Base-by-base conservation (phyloP, 495 filamentous ascomycete species). In the Aspergillus egyptiacus region DNA sequence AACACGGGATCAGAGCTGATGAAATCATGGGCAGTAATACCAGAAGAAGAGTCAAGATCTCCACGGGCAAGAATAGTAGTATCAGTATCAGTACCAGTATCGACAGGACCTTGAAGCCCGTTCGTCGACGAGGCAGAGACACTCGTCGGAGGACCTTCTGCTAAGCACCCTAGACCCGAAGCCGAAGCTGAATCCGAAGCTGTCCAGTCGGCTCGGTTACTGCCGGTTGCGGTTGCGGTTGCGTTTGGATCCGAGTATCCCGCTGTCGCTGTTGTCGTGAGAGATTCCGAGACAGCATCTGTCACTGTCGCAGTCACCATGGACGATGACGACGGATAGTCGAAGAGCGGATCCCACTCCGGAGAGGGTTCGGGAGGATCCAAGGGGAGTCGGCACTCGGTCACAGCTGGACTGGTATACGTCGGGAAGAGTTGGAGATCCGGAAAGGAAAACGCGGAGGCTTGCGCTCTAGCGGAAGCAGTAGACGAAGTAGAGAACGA, bases 21-120 rank as follows among this genome's bases (percentile, higher is more conserved):
- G n/a, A n/a, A n/a, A n/a, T n/a, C n/a, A n/a, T n/a, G n/a, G n/a
- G n/a, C n/a, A n/a, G n/a, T n/a, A n/a, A n/a, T 50, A 55, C 53
- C 47, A 35, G 46, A 42, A 46, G 52, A 55, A n/a, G n/a, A n/a
- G n/a, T n/a, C n/a, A n/a, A n/a, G n/a, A 24, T 36, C 41, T 19
- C 40, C 46, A 20, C 41, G n/a, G n/a, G n/a, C n/a, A n/a, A n/a
- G n/a, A n/a, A n/a, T 46, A 9, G 41, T 18, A 22, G 39, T 31
- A 11, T 19, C 20, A 37, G 28, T 46, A n/a, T 30, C 33, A 20
- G 50, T 24, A 31, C 45, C 28, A 20, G 22, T 48, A 44, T 44
- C 33, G 28, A 9, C 40, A 43, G 5, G 5, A 27, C 24, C 28
- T 10, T 37, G 32, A 39, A 20, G 53, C 15, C 42, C 52, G n/a